Evolutionary conservation across 805 yeast species (phyloP).

Genomic region (Yamadazyma olivae): DNA sequence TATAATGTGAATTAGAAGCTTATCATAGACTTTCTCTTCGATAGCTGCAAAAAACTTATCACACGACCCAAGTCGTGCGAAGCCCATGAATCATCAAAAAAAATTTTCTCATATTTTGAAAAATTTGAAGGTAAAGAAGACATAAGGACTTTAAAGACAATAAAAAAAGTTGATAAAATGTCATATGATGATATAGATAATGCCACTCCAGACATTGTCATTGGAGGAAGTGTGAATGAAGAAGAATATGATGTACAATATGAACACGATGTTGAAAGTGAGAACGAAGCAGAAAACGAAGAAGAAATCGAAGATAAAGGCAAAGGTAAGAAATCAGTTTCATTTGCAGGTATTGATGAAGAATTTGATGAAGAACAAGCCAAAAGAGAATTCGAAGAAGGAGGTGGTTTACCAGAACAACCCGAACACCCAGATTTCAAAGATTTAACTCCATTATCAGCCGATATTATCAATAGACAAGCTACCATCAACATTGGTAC

Average conservation of each 20-base stretch:
- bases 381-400: constrained; percentile 87
- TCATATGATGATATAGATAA: constrained; percentile 76
- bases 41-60: background rate
- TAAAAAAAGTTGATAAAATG: constrained; percentile 41
- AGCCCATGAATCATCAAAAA: constrained; percentile 1
- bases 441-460: constrained; percentile 78
- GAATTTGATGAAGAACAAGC: constrained; percentile 75
- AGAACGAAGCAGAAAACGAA: constrained; percentile 43
- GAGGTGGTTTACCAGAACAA: constrained; percentile 98
- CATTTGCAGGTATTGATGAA: constrained; percentile 70
- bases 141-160: too few species aligned
- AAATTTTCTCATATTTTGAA: constrained; percentile 9
- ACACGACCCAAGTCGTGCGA: constrained; percentile 1
- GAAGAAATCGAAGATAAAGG: constrained; percentile 38
- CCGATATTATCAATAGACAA: constrained; percentile 96
- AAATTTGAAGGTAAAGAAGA: background rate
- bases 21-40: too few species aligned
- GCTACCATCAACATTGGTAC: constrained; percentile 99
- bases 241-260: constrained; percentile 44
- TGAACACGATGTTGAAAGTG: constrained; percentile 50
- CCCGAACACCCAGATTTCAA: constrained; percentile 86
- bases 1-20: background rate
- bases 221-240: constrained; percentile 50
- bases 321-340: constrained; percentile 65
- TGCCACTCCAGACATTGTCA: constrained; percentile 81